Evolutionary conservation across 2,329 filamentous ascomycete genomes (phyloP).

Genomic region (Bipolaris sorokiniana): DNA sequence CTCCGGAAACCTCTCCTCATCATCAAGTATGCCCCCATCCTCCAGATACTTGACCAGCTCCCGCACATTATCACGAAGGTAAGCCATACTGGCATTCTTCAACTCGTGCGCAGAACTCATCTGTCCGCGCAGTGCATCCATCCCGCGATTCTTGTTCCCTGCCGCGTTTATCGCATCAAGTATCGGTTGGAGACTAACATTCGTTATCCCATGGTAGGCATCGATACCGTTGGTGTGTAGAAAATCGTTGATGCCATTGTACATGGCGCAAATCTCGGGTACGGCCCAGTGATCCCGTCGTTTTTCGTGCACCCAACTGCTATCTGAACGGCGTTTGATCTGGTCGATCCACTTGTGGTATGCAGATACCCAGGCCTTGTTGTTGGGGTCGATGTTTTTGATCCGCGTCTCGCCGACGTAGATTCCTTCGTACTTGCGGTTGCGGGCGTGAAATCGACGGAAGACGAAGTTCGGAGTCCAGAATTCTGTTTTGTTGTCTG

Average conservation of each 20-base stretch:
- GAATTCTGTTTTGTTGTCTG: not conserved
- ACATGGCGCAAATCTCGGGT: constrained; percentile 10
- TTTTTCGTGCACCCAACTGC: not conserved
- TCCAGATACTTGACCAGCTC: not conserved
- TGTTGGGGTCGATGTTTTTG: not conserved
- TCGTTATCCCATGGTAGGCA: not conserved
- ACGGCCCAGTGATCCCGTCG: constrained; percentile 1
- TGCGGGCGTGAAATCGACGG: constrained; percentile 10
- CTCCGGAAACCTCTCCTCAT: constrained; percentile 6
- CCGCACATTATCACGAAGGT: constrained; percentile 6
- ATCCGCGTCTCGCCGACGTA: not conserved
- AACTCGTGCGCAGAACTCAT: constrained; percentile 2
- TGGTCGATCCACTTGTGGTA: constrained; percentile 15
- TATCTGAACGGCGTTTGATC: constrained; percentile 8
- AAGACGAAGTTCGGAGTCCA: not conserved
- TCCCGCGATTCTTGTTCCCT: not conserved
- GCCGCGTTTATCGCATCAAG: not conserved
- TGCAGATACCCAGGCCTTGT: constrained; percentile 4
- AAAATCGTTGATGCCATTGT: constrained; percentile 4
- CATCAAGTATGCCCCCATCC: not conserved
- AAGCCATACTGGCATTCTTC: constrained; percentile 7
- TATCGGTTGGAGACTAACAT: not conserved
- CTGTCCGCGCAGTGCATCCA: constrained; percentile 5
- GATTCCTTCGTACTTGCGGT: constrained; percentile 1
- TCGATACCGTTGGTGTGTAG: constrained; percentile 5